Conservation (phyloP, 495 filamentous ascomycete species). For the Glarea lozoyensis region DNA sequence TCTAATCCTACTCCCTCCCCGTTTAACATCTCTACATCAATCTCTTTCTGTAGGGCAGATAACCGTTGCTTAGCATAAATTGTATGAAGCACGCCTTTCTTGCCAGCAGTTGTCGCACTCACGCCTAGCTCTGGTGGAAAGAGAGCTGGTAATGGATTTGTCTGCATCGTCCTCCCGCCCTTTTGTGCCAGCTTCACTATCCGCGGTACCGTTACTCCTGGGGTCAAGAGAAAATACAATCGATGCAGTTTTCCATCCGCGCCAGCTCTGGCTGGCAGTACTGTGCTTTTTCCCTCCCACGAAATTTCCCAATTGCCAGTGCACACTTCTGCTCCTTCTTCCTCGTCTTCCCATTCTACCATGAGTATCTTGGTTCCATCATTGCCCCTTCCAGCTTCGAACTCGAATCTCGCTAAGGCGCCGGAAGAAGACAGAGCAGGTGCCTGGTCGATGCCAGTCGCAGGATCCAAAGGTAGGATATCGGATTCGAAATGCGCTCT, state of each 20-base stretch:
- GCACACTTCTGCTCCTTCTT: constrained; percentile 27
- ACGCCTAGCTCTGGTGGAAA: constrained; percentile 64
- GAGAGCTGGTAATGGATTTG: constrained; percentile 73
- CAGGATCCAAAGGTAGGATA: constrained; percentile 1
- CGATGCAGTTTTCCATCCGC: constrained; percentile 46
- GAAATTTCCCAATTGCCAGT: constrained; percentile 56
- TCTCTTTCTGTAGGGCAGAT: constrained; percentile 62
- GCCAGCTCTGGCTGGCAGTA: constrained; percentile 55
- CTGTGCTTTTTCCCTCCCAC: constrained; percentile 64
- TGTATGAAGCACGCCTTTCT: constrained; percentile 72
- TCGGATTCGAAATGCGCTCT: constrained; percentile 20
- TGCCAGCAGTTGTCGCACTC: constrained; percentile 54
- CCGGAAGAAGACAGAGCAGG: constrained; percentile 29
- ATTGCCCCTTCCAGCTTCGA: constrained; percentile 64
- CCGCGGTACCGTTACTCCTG: constrained; percentile 55
- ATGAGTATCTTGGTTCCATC: constrained; percentile 80
- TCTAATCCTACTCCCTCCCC: constrained; percentile 68
- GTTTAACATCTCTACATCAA: constrained; percentile 55
- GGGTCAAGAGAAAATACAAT: constrained; percentile 66
- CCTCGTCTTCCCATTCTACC: constrained; percentile 70
- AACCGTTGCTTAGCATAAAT: constrained; percentile 75
- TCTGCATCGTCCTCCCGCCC: constrained; percentile 32
- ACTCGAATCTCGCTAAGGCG: constrained; percentile 75
- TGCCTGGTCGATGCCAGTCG: constrained; percentile 8
- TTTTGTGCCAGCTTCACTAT: constrained; percentile 52